A percentile compares a stretch with the other conserved stretches of the same genome.
phyloP scores from a whole-genome alignment of 805 yeast species.

The Maudiozyma barnettii region DNA sequence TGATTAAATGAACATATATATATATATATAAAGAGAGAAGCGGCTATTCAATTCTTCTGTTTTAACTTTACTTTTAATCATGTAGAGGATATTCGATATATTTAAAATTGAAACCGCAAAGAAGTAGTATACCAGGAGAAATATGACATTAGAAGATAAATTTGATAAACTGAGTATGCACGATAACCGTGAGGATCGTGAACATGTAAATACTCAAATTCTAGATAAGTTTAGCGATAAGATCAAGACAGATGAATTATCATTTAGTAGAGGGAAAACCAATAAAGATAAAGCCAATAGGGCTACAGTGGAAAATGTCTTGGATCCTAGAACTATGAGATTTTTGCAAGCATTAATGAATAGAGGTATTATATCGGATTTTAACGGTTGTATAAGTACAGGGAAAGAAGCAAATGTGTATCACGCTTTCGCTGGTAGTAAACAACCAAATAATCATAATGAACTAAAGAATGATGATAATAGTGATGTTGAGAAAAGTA shows the following conservation, averaged over 20 bases:
- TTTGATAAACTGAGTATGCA: slow-evolving; percentile 12
- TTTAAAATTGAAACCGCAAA: no score
- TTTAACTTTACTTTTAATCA: no score
- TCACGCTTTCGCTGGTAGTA: slow-evolving; percentile 49
- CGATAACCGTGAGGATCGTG: slow-evolving; percentile 6
- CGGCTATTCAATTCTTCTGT: no score
- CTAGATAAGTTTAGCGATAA: slow-evolving; percentile 52
- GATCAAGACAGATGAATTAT: slow-evolving; percentile 54
- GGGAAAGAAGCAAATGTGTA: slow-evolving; percentile 99
- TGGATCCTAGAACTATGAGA: slow-evolving; percentile 87
- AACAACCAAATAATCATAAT: slow-evolving; percentile 5
- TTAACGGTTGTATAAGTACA: slow-evolving; percentile 90
- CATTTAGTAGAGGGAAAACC: slow-evolving; percentile 45
- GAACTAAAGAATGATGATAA: neutral
- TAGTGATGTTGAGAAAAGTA: slow-evolving; percentile 1
- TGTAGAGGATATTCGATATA: no score
- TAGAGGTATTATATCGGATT: slow-evolving; percentile 72
- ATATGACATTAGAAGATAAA: slow-evolving; percentile 19
- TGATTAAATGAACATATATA: no score
- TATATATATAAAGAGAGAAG: no score
- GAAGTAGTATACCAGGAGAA: neutral
- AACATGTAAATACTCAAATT: slow-evolving; percentile 39
- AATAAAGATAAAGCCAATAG: slow-evolving; percentile 81
- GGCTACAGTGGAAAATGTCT: slow-evolving; percentile 93
- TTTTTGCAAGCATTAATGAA: slow-evolving; percentile 75